These are phyloP conservation scores for Mycena sanguinolenta DNA, from an alignment of 768 basidiomycete genomes.

Conservation along the genomic window DNA sequence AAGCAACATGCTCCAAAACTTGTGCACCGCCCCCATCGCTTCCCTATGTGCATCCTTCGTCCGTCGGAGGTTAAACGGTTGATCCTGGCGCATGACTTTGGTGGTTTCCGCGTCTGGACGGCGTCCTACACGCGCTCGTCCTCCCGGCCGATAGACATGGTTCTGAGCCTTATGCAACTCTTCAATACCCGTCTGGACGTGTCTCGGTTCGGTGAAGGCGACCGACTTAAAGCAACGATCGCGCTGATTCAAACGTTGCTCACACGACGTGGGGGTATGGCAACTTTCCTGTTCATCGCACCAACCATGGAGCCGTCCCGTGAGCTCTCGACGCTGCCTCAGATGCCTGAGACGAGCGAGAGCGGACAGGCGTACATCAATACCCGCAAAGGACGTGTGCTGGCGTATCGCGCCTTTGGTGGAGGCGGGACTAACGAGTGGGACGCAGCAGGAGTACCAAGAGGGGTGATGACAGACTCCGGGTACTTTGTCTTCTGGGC, in stretches of 20 bases:
- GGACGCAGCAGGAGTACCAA: background rate
- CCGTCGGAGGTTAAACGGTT: background rate
- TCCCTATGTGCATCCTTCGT: background rate
- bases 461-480: background rate
- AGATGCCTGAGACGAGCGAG: constrained; percentile 5
- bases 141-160: background rate
- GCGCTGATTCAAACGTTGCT: background rate
- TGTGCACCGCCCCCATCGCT: background rate
- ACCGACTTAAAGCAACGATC: background rate
- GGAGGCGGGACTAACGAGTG: background rate
- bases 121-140: background rate
- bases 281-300: background rate
- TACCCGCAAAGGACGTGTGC: background rate
- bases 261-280: background rate
- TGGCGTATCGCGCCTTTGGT: background rate
- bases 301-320: background rate
- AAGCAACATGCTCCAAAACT: too few relatives aligned
- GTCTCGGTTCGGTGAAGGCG: background rate
- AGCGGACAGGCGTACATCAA: constrained; percentile 1
- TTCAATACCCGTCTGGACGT: background rate
- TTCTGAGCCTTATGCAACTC: background rate
- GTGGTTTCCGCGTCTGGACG: constrained; percentile 2
- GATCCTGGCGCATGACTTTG: too few relatives aligned
- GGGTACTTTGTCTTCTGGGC: constrained; percentile 1
- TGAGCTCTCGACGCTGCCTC: constrained; percentile 1